These are phyloP conservation scores for Pythium oligandrum DNA, from an alignment of 352 stramenopile species.

Conservation along the genomic window DNA sequence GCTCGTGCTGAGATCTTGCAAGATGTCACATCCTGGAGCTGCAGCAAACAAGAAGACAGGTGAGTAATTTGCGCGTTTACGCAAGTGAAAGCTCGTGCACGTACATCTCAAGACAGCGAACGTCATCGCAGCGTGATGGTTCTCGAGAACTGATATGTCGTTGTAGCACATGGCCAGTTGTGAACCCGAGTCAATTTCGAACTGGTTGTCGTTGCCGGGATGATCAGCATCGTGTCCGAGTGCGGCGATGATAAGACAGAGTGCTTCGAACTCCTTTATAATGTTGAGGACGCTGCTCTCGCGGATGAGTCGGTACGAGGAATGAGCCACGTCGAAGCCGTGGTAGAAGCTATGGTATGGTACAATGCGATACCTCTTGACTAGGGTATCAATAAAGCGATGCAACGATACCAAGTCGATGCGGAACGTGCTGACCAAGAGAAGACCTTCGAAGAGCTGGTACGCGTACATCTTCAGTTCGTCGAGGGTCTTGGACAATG, in stretches of 20 bases:
- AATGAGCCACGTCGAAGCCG: constrained; percentile 72
- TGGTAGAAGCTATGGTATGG: constrained; percentile 88
- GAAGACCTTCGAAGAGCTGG: constrained; percentile 55
- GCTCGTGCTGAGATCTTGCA: constrained; percentile 44
- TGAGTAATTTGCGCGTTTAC: constrained; percentile 16
- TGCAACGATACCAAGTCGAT: constrained; percentile 43
- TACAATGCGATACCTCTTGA: constrained; percentile 55
- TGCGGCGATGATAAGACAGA: constrained; percentile 76
- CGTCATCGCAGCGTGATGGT: constrained; percentile 79
- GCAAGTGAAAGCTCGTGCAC: constrained; percentile 10
- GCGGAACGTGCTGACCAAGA: constrained; percentile 62
- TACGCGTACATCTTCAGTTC: constrained; percentile 59
- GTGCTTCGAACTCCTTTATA: constrained; percentile 70
- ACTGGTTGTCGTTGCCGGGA: constrained; percentile 87
- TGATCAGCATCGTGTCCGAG: constrained; percentile 87
- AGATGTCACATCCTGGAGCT: constrained; percentile 45
- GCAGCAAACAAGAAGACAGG: background rate
- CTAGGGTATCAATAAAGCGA: constrained; percentile 51
- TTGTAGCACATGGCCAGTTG: constrained; percentile 85
- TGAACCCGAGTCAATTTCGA: constrained; percentile 80
- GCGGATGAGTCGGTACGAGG: constrained; percentile 57
- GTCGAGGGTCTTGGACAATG: constrained; percentile 44
- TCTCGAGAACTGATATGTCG: constrained; percentile 87
- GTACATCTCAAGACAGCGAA: constrained; percentile 56
- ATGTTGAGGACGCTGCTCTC: constrained; percentile 44